Conservation (phyloP, 2,329 filamentous ascomycete genomes). For the Xylariaceae sp. region DNA sequence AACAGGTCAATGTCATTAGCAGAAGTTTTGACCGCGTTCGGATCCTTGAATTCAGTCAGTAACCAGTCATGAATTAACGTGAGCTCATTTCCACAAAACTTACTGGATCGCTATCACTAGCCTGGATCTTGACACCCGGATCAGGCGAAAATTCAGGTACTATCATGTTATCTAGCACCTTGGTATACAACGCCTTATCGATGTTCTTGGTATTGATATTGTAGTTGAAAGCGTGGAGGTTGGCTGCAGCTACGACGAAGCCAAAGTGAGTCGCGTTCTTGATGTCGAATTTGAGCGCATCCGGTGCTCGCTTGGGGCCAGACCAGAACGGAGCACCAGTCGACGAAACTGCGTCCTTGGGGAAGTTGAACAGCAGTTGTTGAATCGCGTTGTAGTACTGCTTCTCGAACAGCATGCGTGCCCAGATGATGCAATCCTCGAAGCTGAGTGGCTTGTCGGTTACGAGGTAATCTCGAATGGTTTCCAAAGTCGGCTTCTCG, state of each 20-base stretch:
- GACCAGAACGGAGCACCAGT: constrained; percentile 95
- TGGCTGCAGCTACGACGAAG: constrained; percentile 83
- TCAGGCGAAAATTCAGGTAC: constrained; percentile 92
- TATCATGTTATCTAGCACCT: constrained; percentile 85
- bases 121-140: constrained; percentile 90
- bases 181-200: constrained; percentile 65
- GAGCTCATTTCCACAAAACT: constrained; percentile 29
- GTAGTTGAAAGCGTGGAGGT: constrained; percentile 96
- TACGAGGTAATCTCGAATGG: constrained; percentile 81
- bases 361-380: constrained; percentile 94
- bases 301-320: constrained; percentile 92
- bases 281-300: constrained; percentile 81
- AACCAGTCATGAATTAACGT: neutral
- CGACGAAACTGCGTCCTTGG: constrained; percentile 85
- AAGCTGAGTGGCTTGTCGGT: constrained; percentile 87
- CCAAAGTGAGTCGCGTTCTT: constrained; percentile 80
- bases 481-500: constrained; percentile 89
- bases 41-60: constrained; percentile 51
- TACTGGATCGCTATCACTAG: constrained; percentile 84
- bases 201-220: constrained; percentile 80
- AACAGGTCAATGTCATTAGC: constrained; percentile 74
- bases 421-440: constrained; percentile 96
- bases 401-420: constrained; percentile 86
- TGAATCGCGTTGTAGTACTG: constrained; percentile 97
- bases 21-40: constrained; percentile 71